Evolutionary conservation across 805 yeast genomes (phyloP), one percentile per base, ranked within the genome.

Genomic region (Saturnispora zaruensis): DNA sequence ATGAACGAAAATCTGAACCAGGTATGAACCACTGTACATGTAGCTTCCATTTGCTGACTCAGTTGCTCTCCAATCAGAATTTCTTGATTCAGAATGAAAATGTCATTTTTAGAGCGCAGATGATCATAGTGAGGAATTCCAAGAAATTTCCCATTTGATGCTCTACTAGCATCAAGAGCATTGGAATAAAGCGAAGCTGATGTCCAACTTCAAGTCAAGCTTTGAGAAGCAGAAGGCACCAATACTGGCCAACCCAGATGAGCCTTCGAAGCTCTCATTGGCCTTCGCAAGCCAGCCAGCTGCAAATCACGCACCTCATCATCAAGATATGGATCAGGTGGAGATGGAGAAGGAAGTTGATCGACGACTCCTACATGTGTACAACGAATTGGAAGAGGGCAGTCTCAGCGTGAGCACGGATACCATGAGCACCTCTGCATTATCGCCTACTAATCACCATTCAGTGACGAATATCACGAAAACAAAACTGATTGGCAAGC

Each of bases 241-340:
- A 13, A 16, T 23, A 25, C 21, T 25, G 13, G 21, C 65, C 61
- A 57, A 11, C 14, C 45, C 24, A 6, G 47, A 46, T 6, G 48
- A 44, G 6, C 41, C 46, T 8, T 63, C 67, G 5, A 64, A 64
- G 46, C 51, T 64, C 13, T 64, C 68, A 7, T 45, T 64, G 36
- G 68, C 66, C 16, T 51, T 64, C 43, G 30, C 30, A 52, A 36
- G 40, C 21, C 40, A 36, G 59, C 36, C 51, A 56, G 20, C 64
- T 43, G 13, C 45, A 16, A 26, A 16, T 5, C 42, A 38, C 13
- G 42, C 24, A 23, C 34, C 44, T 41, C 24, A 18, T 13, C 16
- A 8, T 11, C 33, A 59, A 41, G 57, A 60, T 30, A 51, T 56
- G 28, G 64, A 59, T 28, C 62, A 57, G 23, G 56, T 53, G 30